Base-by-base conservation (phyloP, 169 alveolate genomes). In the Cryptosporidium meleagridis region DNA sequence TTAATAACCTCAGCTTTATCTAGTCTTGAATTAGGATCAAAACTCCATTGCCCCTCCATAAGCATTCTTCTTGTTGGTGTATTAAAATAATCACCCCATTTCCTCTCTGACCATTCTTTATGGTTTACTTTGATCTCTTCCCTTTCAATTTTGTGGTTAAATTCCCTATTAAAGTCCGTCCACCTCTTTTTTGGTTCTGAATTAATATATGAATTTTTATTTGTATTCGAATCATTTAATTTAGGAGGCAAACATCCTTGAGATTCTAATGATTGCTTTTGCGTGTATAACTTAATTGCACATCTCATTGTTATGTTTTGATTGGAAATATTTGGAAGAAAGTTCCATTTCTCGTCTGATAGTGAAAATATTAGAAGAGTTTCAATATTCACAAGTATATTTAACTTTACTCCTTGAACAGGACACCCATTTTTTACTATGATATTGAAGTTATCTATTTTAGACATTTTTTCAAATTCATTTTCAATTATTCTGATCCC, bases 351-450 rank as follows among this genome's bases (percentile, higher is more conserved):
- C n/a, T 62, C 70, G 7, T 80, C 59, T 12, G 52, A 39, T 41
- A 80, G 37, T 14, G 89, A 80, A 33, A 80, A 80, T 59, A 80
- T 80, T 23, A 80, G n/a, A 35, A 45, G 89, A 37, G 65, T 37
- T 48, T 48, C 67, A 23, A n/a, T 61, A 65, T 80, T 80, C 37
- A 62, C 6, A 23, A 80, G 62, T 39, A 80, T 62, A 31, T 16
- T 80, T 45, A 80, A 61, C n/a, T 65, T 62, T 12, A 80, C 53
- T 26, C 75, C 89, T 44, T 41, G 51, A 8, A 37, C 21, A 2
- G 89, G 75, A 62, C 80, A 65, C 0, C 89, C 73, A 0, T 51
- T 51, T 41, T 48, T 16, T 41, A 80, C 51, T 67, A 80, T 29
- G 33, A 80, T 51, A 31, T 39, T 55, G 67, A 55, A 55, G 3